phyloP scores from a whole-genome alignment of 257 asterid species.

The Plantago elongata region DNA sequence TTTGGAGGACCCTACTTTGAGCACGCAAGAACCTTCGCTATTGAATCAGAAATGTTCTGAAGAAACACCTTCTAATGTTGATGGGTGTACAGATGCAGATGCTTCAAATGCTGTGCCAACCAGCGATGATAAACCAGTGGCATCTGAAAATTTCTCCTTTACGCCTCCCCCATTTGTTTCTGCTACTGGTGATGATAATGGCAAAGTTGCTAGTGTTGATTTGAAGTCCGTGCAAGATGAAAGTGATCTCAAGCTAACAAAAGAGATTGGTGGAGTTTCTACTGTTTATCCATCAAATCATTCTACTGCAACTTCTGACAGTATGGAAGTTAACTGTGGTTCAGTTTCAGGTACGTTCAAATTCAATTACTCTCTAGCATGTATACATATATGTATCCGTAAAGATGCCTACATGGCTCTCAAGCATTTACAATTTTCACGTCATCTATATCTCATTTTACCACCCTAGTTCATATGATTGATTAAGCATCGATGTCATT shows the following conservation, averaged over 20 bases:
- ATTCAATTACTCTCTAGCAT: not conserved
- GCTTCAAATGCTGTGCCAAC: constrained; percentile 15
- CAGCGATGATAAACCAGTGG: constrained; percentile 19
- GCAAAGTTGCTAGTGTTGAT: constrained; percentile 2
- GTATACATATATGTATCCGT: not conserved
- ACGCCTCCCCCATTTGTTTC: not conserved
- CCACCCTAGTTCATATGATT: constrained; percentile 5
- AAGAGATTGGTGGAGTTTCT: constrained; percentile 31
- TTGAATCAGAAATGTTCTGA: constrained; percentile 1
- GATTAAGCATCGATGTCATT: constrained; percentile 14
- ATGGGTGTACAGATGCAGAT: constrained; percentile 9
- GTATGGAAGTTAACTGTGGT: constrained; percentile 82
- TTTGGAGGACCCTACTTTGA: constrained; percentile 9
- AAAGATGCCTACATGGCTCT: not conserved
- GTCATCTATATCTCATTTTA: constrained; percentile 12
- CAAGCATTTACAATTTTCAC: not conserved
- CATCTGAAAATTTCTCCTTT: constrained; percentile 19
- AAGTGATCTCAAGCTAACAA: constrained; percentile 30
- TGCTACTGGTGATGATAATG: constrained; percentile 25
- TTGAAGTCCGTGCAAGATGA: constrained; percentile 30
- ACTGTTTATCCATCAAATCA: constrained; percentile 31
- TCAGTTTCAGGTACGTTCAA: constrained; percentile 64
- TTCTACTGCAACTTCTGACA: constrained; percentile 51
- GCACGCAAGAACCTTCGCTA: constrained; percentile 19
- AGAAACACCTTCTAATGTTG: constrained; percentile 22